Percentiles rank a stretch among this genome's conserved stretches.
These are phyloP conservation scores for Fusarium austroafricanum DNA, from an alignment of 2,329 filamentous ascomycete genomes.

Conservation along the genomic window DNA sequence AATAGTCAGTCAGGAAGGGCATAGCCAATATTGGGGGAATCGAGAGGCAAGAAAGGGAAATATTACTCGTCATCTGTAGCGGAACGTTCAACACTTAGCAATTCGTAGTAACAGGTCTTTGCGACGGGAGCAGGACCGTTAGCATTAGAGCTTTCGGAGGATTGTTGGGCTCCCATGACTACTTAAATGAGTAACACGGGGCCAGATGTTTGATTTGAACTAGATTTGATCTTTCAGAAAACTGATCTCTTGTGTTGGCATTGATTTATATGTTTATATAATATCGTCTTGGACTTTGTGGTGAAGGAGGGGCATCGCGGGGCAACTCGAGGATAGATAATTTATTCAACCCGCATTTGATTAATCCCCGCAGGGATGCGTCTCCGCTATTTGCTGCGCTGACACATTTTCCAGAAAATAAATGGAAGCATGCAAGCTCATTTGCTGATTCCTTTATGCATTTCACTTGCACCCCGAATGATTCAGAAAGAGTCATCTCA, in stretches of 20 bases:
- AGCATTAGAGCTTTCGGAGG: conserved; percentile 54
- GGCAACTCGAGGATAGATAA: conserved; percentile 18
- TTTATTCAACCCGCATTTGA: conserved; percentile 3
- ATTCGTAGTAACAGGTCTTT: conserved; percentile 87
- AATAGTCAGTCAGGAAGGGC: neutral
- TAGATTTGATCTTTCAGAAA: neutral
- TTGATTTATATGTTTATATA: conserved; percentile 6
- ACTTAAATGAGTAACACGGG: conserved; percentile 1
- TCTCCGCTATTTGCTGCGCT: conserved; percentile 15
- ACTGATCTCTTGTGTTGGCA: neutral
- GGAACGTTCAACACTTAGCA: conserved; percentile 77
- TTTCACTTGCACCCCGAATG: conserved; percentile 21
- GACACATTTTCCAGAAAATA: conserved; percentile 16
- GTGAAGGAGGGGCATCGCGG: conserved; percentile 37
- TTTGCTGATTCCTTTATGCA: conserved; percentile 1
- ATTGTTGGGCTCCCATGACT: conserved; percentile 68
- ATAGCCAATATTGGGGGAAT: neutral
- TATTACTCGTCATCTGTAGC: conserved; percentile 83
- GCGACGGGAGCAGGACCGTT: conserved; percentile 54
- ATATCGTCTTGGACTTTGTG: conserved; percentile 7
- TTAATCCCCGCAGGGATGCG: conserved; percentile 14
- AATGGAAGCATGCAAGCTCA: conserved; percentile 25
- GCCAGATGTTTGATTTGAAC: neutral
- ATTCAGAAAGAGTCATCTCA: conserved; percentile 34
- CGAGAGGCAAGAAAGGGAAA: neutral